A percentile compares a stretch with the other conserved stretches of the same genome.
Conservation (phyloP, 768 basidiomycete genomes). For the Butyriboletus loyo region DNA sequence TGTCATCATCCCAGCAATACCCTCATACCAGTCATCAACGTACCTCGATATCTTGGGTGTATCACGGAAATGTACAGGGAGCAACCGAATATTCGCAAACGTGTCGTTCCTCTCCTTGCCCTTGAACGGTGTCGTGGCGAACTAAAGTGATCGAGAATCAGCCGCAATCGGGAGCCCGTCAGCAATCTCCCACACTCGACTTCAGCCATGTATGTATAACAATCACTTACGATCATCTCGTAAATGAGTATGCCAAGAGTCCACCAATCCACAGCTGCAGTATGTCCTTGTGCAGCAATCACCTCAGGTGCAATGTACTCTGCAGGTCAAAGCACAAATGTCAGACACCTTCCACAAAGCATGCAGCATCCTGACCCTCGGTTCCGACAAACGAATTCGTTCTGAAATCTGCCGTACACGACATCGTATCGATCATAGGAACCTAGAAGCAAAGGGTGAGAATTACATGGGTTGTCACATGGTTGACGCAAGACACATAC, state of each 20-base stretch:
- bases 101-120: constrained; percentile 92
- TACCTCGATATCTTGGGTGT: constrained; percentile 73
- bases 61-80: constrained; percentile 86
- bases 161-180: constrained; percentile 34
- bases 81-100: constrained; percentile 89
- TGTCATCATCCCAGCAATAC: constrained; percentile 9
- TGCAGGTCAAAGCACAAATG: constrained; percentile 33
- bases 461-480: constrained; percentile 5
- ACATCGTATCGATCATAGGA: constrained; percentile 93
- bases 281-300: constrained; percentile 94
- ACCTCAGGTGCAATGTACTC: constrained; percentile 99
- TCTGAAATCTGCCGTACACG: constrained; percentile 95
- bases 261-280: constrained; percentile 99
- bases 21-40: constrained; percentile 27
- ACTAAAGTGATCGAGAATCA: constrained; percentile 49
- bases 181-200: constrained; percentile 25
- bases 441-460: constrained; percentile 45
- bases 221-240: constrained; percentile 90
- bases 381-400: constrained; percentile 99
- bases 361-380: constrained; percentile 63
- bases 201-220: constrained; percentile 22
- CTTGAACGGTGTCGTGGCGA: constrained; percentile 98
- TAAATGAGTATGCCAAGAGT: constrained; percentile 97
- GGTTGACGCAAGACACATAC: constrained; percentile 42
- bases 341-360: constrained; percentile 13